Evolutionary conservation across 176 grass and related monocot genomes (phyloP).

Genomic region (Oryza meyeriana): DNA sequence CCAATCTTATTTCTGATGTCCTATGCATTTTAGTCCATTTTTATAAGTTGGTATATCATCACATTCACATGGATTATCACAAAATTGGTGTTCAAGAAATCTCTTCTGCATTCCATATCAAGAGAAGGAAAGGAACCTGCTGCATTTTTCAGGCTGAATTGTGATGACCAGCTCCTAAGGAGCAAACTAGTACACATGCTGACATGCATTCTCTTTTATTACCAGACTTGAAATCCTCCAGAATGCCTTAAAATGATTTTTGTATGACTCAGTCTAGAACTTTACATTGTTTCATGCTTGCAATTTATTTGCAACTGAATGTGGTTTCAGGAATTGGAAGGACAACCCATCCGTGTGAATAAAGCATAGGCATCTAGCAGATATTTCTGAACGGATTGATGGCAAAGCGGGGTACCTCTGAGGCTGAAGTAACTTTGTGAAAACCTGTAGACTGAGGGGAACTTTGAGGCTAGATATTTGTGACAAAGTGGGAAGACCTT

Average conservation of each 20-base stretch:
- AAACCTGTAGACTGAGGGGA: slow-evolving; percentile 25
- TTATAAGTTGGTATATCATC: neutral
- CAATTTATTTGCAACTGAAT: slow-evolving; percentile 13
- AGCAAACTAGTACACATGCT: neutral
- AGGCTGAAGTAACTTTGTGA: neutral
- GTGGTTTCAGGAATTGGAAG: slow-evolving; percentile 85
- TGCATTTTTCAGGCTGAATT: neutral
- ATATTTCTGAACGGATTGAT: slow-evolving; percentile 5
- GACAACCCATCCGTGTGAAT: slow-evolving; percentile 95
- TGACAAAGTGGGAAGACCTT: slow-evolving; percentile 17
- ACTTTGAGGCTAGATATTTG: slow-evolving; percentile 21
- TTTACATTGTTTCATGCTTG: neutral
- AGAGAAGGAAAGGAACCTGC: neutral
- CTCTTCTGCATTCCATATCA: neutral
- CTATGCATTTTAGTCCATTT: neutral
- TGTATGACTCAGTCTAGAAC: neutral
- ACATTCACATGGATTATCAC: neutral
- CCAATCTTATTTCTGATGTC: neutral
- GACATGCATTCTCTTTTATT: neutral
- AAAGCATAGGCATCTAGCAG: slow-evolving; percentile 52
- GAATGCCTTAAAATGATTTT: neutral
- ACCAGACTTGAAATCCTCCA: neutral
- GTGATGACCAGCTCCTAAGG: neutral
- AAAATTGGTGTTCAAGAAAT: neutral
- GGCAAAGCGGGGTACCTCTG: neutral